Percentiles rank a stretch among this genome's conserved stretches.
Evolutionary conservation across 2,329 filamentous ascomycete genomes (phyloP).

Genomic region (Conoideocrella luteorostrata): DNA sequence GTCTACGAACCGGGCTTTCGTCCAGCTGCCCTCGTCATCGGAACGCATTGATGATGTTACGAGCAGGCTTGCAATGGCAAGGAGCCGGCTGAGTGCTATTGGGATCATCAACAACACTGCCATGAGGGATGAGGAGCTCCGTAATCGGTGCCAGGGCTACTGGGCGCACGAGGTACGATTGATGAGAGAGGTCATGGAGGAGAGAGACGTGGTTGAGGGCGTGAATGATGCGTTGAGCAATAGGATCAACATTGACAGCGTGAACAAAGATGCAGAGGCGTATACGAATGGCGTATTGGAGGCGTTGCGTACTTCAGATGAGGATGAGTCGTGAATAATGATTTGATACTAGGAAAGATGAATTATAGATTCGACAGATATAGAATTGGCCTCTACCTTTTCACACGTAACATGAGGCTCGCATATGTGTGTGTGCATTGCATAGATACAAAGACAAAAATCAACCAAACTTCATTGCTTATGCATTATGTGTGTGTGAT

Average conservation of each 20-base stretch:
- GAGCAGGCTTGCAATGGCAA: conserved; percentile 49
- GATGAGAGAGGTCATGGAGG: conserved; percentile 71
- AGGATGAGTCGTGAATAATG: conserved; percentile 1
- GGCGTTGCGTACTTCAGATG: conserved; percentile 20
- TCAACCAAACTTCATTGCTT: too few species aligned
- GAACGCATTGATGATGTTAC: conserved; percentile 60
- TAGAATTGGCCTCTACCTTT: too few species aligned
- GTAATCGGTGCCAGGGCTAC: conserved; percentile 61
- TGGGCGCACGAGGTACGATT: conserved; percentile 72
- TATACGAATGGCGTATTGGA: conserved; percentile 45
- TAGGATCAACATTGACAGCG: conserved; percentile 54
- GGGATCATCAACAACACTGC: conserved; percentile 77
- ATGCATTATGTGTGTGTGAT: not conserved
- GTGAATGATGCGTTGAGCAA: conserved; percentile 61
- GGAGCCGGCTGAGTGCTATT: conserved; percentile 63
- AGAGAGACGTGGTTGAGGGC: conserved; percentile 65
- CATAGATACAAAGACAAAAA: too few species aligned
- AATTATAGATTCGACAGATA: not conserved
- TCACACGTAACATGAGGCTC: too few species aligned
- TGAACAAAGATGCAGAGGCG: conserved; percentile 57
- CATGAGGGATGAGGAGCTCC: conserved; percentile 64
- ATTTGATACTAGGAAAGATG: not conserved
- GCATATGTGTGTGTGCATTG: not conserved
- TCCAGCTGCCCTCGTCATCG: conserved; percentile 51
- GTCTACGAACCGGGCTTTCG: conserved; percentile 73